These are phyloP conservation scores for Abrus pulchellus DNA, from an alignment of 306 rosid genomes.

Conservation along the genomic window DNA sequence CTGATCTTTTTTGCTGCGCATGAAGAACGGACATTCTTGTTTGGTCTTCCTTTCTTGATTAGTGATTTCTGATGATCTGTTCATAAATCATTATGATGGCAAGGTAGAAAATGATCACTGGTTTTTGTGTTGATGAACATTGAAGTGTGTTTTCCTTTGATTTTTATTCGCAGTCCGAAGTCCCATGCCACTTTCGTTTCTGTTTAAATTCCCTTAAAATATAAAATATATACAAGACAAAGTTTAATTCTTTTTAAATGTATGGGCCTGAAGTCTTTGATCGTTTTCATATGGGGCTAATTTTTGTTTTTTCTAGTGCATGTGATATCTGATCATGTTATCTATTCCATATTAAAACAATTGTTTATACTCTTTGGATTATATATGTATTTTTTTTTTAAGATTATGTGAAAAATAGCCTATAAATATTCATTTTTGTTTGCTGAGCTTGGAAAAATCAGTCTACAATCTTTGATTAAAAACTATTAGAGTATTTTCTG, in stretches of 20 bases:
- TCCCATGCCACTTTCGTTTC: not conserved
- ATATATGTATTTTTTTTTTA: no score
- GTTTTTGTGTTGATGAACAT: slow-evolving; percentile 4
- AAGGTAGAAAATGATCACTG: not conserved
- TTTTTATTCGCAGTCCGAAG: not conserved
- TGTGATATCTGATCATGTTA: slow-evolving; percentile 22
- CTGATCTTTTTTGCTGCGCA: slow-evolving; percentile 28
- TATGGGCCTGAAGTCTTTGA: slow-evolving; percentile 12
- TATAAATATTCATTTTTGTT: no score
- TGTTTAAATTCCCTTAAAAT: slow-evolving; percentile 11
- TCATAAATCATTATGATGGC: not conserved
- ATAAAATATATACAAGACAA: not conserved
- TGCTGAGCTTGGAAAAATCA: no score
- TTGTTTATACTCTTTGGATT: not conserved
- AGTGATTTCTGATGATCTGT: slow-evolving; percentile 13
- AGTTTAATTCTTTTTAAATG: not conserved
- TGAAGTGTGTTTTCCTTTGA: not conserved
- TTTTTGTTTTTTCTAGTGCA: not conserved
- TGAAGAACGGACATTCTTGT: not conserved
- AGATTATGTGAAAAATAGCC: no score
- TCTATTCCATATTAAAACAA: not conserved
- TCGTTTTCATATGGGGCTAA: slow-evolving; percentile 31
- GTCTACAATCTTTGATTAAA: no score
- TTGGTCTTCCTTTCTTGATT: not conserved
- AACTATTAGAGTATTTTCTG: no score